Conservation (phyloP, 75 land plant genomes). For the Cunninghamia lanceolata region DNA sequence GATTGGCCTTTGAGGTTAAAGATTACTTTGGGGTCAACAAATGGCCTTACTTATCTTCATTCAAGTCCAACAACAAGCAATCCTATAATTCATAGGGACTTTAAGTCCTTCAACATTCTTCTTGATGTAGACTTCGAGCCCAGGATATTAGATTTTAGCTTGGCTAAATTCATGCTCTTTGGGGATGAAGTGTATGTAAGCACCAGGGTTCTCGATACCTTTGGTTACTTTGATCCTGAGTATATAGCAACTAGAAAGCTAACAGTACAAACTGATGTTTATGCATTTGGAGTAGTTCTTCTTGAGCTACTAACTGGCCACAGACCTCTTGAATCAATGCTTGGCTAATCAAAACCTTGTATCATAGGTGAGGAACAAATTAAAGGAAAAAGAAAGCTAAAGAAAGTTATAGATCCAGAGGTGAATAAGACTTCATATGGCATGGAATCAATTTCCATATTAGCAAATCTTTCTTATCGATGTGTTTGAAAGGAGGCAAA, state of each 20-base stretch:
- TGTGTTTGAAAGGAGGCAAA: constrained; percentile 65
- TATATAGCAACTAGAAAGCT: constrained; percentile 82
- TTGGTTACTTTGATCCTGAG: constrained; percentile 92
- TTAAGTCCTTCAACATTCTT: constrained; percentile 93
- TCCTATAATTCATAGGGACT: constrained; percentile 91
- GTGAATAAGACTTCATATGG: constrained; percentile 48
- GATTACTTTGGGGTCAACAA: constrained; percentile 86
- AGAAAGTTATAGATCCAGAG: constrained; percentile 69
- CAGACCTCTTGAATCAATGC: constrained; percentile 62
- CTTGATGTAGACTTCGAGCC: constrained; percentile 76
- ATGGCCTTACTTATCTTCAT: constrained; percentile 92
- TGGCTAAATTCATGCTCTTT: constrained; percentile 86
- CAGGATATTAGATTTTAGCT: constrained; percentile 96
- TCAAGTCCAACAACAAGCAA: constrained; percentile 74
- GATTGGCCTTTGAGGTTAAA: constrained; percentile 83
- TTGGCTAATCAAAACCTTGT: constrained; percentile 73
- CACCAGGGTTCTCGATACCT: constrained; percentile 87
- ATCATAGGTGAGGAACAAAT: constrained; percentile 55
- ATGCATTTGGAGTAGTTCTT: constrained; percentile 88
- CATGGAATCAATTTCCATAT: constrained; percentile 61
- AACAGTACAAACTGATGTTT: constrained; percentile 83
- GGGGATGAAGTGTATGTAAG: constrained; percentile 77
- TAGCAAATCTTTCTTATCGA: constrained; percentile 64
- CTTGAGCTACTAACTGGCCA: constrained; percentile 85
- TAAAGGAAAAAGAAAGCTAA: constrained; percentile 62